Evolutionary conservation across 495 filamentous ascomycete species (phyloP).

Genomic region (Hypoxylon fuscum): DNA sequence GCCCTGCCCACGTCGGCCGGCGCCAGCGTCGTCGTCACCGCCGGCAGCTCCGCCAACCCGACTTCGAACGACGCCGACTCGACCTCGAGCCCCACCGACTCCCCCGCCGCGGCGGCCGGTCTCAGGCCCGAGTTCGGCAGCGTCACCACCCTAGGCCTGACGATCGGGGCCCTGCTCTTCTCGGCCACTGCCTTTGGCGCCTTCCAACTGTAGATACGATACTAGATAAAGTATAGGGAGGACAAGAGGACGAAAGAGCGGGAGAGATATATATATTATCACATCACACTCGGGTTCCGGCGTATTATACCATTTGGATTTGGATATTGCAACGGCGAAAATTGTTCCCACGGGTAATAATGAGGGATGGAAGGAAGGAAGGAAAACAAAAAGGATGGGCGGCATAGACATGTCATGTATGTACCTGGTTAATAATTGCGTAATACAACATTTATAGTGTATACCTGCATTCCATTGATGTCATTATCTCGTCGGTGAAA

Average conservation of each 20-base stretch:
- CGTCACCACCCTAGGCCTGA: conserved; percentile 31
- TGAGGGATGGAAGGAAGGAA: too few relatives aligned
- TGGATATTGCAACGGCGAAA: conserved; percentile 10
- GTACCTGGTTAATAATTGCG: conserved; percentile 8
- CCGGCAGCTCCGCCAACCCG: conserved; percentile 22
- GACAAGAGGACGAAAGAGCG: neutral
- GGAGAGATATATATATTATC: neutral
- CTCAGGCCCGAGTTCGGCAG: conserved; percentile 25
- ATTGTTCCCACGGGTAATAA: neutral
- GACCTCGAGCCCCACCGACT: conserved; percentile 4
- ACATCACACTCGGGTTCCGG: conserved; percentile 11
- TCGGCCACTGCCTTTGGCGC: conserved; percentile 41
- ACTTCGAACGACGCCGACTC: neutral
- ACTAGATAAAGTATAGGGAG: neutral
- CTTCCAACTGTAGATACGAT: conserved; percentile 28
- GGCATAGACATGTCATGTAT: neutral
- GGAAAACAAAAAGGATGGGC: neutral
- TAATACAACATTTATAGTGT: neutral
- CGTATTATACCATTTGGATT: conserved; percentile 27
- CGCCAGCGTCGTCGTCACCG: conserved; percentile 37
- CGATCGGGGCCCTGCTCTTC: conserved; percentile 36
- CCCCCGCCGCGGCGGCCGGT: conserved; percentile 26
- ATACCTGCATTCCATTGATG: too few relatives aligned
- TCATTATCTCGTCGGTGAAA: too few relatives aligned
- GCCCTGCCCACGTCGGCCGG: conserved; percentile 40